Percentiles rank a stretch among this genome's conserved stretches.
Evolutionary conservation across 768 basidiomycete species (phyloP).

Genomic region (Exidia glandulosa): DNA sequence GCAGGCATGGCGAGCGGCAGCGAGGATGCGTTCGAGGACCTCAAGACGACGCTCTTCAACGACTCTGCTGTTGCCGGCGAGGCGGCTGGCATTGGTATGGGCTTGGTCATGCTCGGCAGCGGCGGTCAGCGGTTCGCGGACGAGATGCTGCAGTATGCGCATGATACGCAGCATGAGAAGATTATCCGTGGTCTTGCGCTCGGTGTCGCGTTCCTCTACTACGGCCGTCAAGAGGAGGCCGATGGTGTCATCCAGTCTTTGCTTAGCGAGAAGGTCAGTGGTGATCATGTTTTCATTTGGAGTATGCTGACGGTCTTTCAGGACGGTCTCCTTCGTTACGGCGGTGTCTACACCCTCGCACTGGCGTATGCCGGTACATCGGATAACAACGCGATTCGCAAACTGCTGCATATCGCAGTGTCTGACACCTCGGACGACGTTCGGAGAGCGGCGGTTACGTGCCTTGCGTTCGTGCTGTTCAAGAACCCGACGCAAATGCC

Average conservation of each 20-base stretch:
- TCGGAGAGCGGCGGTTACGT: slow-evolving; percentile 89
- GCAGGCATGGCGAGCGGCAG: slow-evolving; percentile 90
- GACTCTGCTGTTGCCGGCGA: slow-evolving; percentile 96
- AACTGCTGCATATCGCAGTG: slow-evolving; percentile 89
- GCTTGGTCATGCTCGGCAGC: slow-evolving; percentile 95
- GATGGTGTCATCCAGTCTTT: slow-evolving; percentile 70
- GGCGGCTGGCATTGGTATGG: slow-evolving; percentile 95
- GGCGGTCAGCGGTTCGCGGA: slow-evolving; percentile 66
- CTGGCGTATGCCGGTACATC: slow-evolving; percentile 95
- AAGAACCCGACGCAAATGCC: slow-evolving; percentile 95
- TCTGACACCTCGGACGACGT: slow-evolving; percentile 98
- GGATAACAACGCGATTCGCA: slow-evolving; percentile 85
- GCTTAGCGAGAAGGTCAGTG: slow-evolving; percentile 71
- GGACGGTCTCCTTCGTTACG: slow-evolving; percentile 96
- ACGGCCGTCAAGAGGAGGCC: slow-evolving; percentile 87
- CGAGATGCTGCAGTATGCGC: slow-evolving; percentile 93
- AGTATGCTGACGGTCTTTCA: slow-evolving; percentile 21
- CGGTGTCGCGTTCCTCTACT: slow-evolving; percentile 86
- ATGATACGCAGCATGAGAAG: slow-evolving; percentile 98
- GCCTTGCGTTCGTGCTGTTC: slow-evolving; percentile 92
- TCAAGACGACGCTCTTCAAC: slow-evolving; percentile 80
- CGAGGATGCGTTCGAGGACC: slow-evolving; percentile 76
- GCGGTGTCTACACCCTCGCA: slow-evolving; percentile 93
- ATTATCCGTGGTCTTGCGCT: slow-evolving; percentile 94
- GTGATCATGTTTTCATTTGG: slow-evolving; percentile 1